Percentiles rank a stretch among this genome's conserved stretches.
These are phyloP conservation scores for Polygonum maritimum DNA, from an alignment of 148 eudicot genomes.

Conservation along the genomic window DNA sequence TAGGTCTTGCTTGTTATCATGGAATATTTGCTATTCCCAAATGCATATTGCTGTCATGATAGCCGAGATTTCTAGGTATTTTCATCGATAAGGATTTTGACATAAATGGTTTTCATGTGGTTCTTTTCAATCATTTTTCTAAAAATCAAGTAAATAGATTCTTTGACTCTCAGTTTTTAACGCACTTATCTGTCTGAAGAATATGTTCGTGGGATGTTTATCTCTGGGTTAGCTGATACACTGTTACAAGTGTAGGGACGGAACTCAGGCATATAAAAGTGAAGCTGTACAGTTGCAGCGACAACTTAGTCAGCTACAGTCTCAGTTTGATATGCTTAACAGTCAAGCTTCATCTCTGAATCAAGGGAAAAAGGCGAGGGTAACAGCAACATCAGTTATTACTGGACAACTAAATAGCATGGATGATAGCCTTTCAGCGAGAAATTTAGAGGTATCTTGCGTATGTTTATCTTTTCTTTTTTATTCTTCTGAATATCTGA, in stretches of 20 bases:
- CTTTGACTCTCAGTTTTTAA: background rate
- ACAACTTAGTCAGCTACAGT: conserved; percentile 79
- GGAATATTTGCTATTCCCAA: background rate
- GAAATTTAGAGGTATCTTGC: conserved; percentile 73
- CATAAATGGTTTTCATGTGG: background rate
- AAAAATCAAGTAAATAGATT: background rate
- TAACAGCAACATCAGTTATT: conserved; percentile 75
- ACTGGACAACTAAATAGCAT: conserved; percentile 68
- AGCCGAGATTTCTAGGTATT: background rate
- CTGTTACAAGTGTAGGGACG: conserved; percentile 46
- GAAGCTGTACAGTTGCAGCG: conserved; percentile 84
- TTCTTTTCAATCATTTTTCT: background rate
- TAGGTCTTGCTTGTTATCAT: background rate
- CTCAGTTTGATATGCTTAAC: conserved; percentile 80
- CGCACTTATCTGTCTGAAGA: background rate
- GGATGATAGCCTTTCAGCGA: conserved; percentile 79
- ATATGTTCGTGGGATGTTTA: background rate
- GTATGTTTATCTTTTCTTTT: background rate
- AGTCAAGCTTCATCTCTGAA: conserved; percentile 83
- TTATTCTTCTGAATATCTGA: conserved; percentile 2
- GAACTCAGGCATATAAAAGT: conserved; percentile 61
- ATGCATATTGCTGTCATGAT: background rate
- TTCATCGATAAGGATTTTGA: background rate
- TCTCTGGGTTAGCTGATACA: conserved; percentile 8
- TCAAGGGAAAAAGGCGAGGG: conserved; percentile 90